Evolutionary conservation across 2,329 filamentous ascomycete genomes (phyloP).

Genomic region (Aspergillus quadricinctus): DNA sequence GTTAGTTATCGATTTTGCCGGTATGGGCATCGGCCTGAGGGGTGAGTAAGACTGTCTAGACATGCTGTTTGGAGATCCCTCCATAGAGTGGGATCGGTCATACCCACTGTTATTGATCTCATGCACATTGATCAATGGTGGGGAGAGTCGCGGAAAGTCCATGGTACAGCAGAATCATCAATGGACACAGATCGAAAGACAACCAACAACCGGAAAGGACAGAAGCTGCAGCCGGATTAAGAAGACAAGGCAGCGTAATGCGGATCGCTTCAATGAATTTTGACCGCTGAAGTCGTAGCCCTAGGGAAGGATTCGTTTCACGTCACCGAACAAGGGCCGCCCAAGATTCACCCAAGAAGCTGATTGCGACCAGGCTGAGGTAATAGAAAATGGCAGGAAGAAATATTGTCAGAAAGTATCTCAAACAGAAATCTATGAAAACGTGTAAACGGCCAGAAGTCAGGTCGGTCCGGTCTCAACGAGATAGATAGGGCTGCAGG

Average conservation of each 20-base stretch:
- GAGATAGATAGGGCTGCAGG: slow-evolving; percentile 4
- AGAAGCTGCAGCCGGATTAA: not conserved
- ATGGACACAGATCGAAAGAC: not conserved
- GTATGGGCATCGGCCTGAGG: slow-evolving; percentile 60
- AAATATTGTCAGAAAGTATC: not conserved
- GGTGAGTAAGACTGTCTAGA: slow-evolving; percentile 40
- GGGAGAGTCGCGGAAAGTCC: slow-evolving; percentile 41
- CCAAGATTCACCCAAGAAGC: not conserved
- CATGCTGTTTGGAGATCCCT: slow-evolving; percentile 36
- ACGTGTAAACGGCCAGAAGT: not conserved
- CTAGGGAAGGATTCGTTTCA: not conserved
- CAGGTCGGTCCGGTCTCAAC: not conserved
- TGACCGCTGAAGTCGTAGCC: not conserved
- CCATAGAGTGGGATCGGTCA: slow-evolving; percentile 30
- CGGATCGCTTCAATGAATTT: not conserved
- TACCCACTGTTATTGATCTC: slow-evolving; percentile 31
- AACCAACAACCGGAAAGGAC: slow-evolving; percentile 1
- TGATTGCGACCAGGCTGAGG: not conserved
- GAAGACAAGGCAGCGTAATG: not conserved
- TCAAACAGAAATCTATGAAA: not conserved
- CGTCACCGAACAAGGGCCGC: not conserved
- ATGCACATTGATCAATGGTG: slow-evolving; percentile 42
- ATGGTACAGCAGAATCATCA: slow-evolving; percentile 32
- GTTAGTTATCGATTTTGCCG: slow-evolving; percentile 46
- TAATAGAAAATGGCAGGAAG: slow-evolving; percentile 7